Conservation (phyloP, 2,329 filamentous ascomycete species). For the Pseudogymnoascus sp. region DNA sequence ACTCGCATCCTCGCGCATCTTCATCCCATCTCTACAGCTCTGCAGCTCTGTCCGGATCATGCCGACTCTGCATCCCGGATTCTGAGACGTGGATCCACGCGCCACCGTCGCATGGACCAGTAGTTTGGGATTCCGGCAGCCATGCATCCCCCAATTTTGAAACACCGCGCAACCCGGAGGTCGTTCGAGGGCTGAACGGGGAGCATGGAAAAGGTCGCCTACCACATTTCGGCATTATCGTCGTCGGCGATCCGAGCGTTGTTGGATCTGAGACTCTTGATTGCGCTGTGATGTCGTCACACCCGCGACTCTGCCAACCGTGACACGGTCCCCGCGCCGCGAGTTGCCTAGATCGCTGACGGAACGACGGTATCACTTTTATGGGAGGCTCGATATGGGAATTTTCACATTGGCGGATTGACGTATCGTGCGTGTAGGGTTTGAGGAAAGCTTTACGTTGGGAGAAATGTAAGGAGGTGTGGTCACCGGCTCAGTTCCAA, state of each 20-base stretch:
- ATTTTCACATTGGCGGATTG: constrained; percentile 40
- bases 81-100: not conserved
- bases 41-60: not conserved
- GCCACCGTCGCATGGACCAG: not conserved
- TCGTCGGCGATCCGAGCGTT: not conserved
- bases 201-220: not conserved
- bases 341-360: not conserved
- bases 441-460: constrained; percentile 87
- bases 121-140: not conserved
- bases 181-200: not conserved
- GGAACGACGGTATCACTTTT: not conserved
- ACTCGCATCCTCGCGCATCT: not conserved
- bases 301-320: not conserved
- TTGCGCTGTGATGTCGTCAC: not conserved
- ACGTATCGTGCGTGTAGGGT: constrained; percentile 97
- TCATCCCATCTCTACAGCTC: not conserved
- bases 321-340: not conserved
- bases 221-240: not conserved
- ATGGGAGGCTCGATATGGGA: not conserved
- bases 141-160: not conserved
- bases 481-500: not conserved
- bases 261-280: not conserved
- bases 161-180: not conserved
- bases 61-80: not conserved
- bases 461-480: constrained; percentile 63